Base-by-base conservation (phyloP, 192 early-diverging fungal species). In the Backusella parvicylindrica region DNA sequence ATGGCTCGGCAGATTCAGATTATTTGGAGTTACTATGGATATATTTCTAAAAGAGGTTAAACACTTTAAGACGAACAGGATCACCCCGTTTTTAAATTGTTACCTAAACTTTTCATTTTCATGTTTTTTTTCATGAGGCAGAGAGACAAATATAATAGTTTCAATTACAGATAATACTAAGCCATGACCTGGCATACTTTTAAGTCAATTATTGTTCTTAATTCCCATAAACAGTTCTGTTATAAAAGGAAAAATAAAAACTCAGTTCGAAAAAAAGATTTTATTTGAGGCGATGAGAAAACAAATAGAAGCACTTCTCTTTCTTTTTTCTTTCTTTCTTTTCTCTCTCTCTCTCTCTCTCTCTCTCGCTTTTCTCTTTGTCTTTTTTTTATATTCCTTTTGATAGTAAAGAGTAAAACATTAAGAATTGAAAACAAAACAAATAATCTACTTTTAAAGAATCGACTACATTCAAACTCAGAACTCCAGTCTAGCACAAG, bases 211-310 rank as follows among this genome's bases (percentile, higher is more conserved):
- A 56, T 56, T 56, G 50, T 56, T 56, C 50, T 56, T 56, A 56
- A 21, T 56, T 56, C 23, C 50, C 50, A 23, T 28, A 56, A 23
- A 26, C 23, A 26, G 50, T 0, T 26, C 50, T 56, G 21, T 23
- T 56, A 56, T 50, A 56, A 56, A 56, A 56, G 23, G 4, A 47
- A 47, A 47, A 47, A 47, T 47, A 47, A 56, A 56, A 56, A 26
- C 50, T 56, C 50, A 56, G 50, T 56, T 56, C 50, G 23, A 56
- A 56, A 56, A 56, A 12, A 16, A 11, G 11, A 7, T 50, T 50
- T 50, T 50, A 50, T 50, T 50, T 50, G 47, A 50, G 49, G 49
- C 23, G 50, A 56, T 56, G 50, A 56, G 50, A 56, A 56, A 56
- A 56, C 21, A 56, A 56, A 3, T 56, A 26, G 50, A 28, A 56